A percentile compares a stretch with the other conserved stretches of the same genome.
phyloP scores from a whole-genome alignment of 75 land plant species.

The Picea sitchensis region DNA sequence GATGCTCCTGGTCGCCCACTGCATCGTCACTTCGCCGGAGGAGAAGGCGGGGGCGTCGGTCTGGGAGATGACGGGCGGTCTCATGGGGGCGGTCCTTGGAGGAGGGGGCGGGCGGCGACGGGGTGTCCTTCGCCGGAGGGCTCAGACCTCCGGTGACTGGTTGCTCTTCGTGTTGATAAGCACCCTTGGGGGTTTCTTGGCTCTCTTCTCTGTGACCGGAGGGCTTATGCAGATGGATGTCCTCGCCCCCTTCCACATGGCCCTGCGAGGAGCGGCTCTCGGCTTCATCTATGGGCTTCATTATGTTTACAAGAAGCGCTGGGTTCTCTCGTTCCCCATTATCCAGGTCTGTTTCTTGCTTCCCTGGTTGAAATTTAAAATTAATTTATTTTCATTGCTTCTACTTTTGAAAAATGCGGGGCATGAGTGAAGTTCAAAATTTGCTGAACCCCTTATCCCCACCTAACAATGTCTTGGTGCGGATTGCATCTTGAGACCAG shows the following conservation, averaged over 20 bases:
- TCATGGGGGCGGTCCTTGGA: constrained; percentile 5
- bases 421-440: too few species aligned
- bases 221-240: neutral
- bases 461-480: too few species aligned
- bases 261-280: constrained; percentile 41
- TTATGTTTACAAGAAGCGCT: constrained; percentile 39
- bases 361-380: too few species aligned
- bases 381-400: too few species aligned
- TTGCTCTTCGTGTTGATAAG: constrained; percentile 3
- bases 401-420: too few species aligned
- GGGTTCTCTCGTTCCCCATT: constrained; percentile 72
- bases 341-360: constrained; percentile 54
- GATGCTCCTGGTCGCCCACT: neutral
- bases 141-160: neutral
- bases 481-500: too few species aligned
- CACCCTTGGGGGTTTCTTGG: neutral
- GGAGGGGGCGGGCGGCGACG: neutral
- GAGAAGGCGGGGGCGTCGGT: neutral
- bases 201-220: neutral
- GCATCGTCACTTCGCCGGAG: neutral
- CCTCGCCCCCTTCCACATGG: neutral
- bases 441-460: too few species aligned
- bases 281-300: constrained; percentile 57
- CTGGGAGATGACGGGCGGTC: neutral
- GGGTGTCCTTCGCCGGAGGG: constrained; percentile 1